These are phyloP conservation scores for Hirschioporus abietinus DNA, from an alignment of 768 basidiomycete genomes.

Conservation along the genomic window DNA sequence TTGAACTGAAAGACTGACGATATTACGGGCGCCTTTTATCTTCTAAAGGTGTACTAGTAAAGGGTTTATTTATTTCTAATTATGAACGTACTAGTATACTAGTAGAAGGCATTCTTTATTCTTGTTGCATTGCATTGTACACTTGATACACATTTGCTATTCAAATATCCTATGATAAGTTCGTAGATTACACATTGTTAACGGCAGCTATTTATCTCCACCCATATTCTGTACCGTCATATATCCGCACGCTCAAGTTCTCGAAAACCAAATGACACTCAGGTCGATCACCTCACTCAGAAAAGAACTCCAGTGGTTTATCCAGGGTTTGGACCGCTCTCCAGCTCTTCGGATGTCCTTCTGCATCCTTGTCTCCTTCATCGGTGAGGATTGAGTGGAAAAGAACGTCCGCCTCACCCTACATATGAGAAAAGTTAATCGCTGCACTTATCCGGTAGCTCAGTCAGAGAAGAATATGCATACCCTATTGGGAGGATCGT, in stretches of 20 bases:
- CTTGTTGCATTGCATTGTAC: neutral
- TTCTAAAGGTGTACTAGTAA: too few species aligned
- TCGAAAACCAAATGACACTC: neutral
- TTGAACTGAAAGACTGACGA: neutral
- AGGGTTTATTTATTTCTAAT: too few species aligned
- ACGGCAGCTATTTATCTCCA: neutral
- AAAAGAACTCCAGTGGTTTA: slow-evolving; percentile 64
- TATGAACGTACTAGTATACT: too few species aligned
- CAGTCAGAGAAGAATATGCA: slow-evolving; percentile 15
- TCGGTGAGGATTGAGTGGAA: slow-evolving; percentile 73
- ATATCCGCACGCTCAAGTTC: neutral
- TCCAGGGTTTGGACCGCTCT: slow-evolving; percentile 57
- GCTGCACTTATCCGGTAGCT: slow-evolving; percentile 1
- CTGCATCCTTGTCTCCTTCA: slow-evolving; percentile 42
- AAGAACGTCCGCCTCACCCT: slow-evolving; percentile 60
- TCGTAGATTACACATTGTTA: neutral
- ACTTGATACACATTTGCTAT: neutral
- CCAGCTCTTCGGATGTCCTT: slow-evolving; percentile 51
- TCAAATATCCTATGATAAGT: neutral
- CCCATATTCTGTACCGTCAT: neutral
- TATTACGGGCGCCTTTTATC: neutral
- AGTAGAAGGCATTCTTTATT: neutral
- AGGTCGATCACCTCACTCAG: slow-evolving; percentile 40
- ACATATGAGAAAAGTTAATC: slow-evolving; percentile 7
- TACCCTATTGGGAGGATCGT: slow-evolving; percentile 71